These are phyloP conservation scores for Monosporascus sp. DNA, from an alignment of 2,329 filamentous ascomycete genomes.

Conservation along the genomic window DNA sequence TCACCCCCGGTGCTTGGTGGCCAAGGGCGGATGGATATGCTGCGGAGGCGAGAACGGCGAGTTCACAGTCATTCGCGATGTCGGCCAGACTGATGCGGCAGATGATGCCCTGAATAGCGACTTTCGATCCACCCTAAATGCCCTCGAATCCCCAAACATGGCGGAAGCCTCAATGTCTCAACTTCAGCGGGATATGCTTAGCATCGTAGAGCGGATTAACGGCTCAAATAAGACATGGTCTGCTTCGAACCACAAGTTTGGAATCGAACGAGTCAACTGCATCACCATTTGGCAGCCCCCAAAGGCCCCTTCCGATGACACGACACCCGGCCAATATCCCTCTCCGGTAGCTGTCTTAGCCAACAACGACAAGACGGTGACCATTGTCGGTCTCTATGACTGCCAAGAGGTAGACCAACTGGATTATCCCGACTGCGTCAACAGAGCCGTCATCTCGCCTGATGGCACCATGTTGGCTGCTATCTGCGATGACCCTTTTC, in stretches of 20 bases:
- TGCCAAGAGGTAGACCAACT: constrained; percentile 62
- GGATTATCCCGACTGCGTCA: constrained; percentile 78
- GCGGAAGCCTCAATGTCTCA: constrained; percentile 29
- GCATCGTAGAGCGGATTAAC: constrained; percentile 25
- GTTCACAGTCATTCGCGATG: constrained; percentile 68
- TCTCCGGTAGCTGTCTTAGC: constrained; percentile 64
- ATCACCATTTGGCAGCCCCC: constrained; percentile 59
- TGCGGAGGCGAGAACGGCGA: constrained; percentile 85
- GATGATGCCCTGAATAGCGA: constrained; percentile 20
- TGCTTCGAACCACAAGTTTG: constrained; percentile 48
- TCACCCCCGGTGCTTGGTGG: constrained; percentile 79
- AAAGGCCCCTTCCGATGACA: constrained; percentile 19
- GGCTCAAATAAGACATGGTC: constrained; percentile 39
- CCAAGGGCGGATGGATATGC: constrained; percentile 81
- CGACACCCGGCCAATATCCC: constrained; percentile 35
- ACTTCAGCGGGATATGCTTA: constrained; percentile 26
- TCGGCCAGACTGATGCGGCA: constrained; percentile 28
- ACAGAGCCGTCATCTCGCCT: constrained; percentile 89
- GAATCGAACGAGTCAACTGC: constrained; percentile 59
- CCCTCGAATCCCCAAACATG: constrained; percentile 20
- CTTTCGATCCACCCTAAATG: constrained; percentile 14
- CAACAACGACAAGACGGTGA: constrained; percentile 89
- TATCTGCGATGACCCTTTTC: constrained; percentile 79
- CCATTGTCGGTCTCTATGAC: constrained; percentile 70
- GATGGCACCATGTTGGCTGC: constrained; percentile 76